Evolutionary conservation across 108 stramenopile species (phyloP), one percentile per base, ranked within the genome.

Genomic region (Nannochloropsis gaditana): DNA sequence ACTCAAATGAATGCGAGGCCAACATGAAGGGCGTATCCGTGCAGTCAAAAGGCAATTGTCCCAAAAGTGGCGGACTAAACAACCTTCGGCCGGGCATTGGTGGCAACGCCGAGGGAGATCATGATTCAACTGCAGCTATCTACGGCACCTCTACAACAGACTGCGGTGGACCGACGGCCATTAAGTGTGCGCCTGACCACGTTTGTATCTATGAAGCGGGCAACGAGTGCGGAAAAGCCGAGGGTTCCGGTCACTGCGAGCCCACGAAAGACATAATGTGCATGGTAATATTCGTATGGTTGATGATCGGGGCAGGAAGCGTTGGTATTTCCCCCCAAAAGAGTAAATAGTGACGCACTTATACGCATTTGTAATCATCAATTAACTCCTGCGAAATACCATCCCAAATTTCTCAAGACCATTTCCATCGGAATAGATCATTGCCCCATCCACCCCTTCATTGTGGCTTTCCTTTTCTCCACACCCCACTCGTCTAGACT

Each of bases 1-100:
- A 73, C 59, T 73, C 59, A n/a, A 73, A 73, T n/a, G 59, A 73
- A 73, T 73, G 59, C 59, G 59, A 3, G 59, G 59, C 59, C 59
- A 73, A 8, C 59, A 8, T n/a, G 59, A 73, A n/a, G 59, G 59
- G 59, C 8, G 6, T 73, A n/a, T 73, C 59, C 5, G n/a, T 73
- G 4, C 19, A 15, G 59, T 15, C 59, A 15, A 73, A 8, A 73
- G 59, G 59, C 15, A n/a, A 73, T n/a, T 73, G 59, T n/a, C 15
- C 59, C 4, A 73, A 8, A 73, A 8, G 59, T 73, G 59, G n/a
- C 59, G n/a, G 19, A 3, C 4, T 73, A 15, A n/a, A n/a, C 15
- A n/a, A 73, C n/a, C 59, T 73, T n/a, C 59, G 3, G 15, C 59
- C 59, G n/a, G 31, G 31, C 31, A 31, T 31, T 31, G 31, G 31